Evolutionary conservation across 495 filamentous ascomycete species (phyloP), one percentile per base, ranked within the genome.

Genomic region (Geopyxis carbonaria): DNA sequence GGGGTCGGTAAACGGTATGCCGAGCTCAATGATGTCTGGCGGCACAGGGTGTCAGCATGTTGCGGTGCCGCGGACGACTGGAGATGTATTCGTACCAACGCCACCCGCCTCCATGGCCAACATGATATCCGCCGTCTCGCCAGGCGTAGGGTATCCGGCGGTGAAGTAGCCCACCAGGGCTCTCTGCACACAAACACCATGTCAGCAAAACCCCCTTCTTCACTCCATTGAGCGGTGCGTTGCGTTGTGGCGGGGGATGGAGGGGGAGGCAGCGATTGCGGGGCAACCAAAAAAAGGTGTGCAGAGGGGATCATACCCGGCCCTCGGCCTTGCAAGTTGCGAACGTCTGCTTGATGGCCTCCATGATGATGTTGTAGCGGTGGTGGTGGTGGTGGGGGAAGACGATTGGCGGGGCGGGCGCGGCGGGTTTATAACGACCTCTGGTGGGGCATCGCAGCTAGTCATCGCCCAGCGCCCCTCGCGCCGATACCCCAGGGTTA

Each of bases 101-200:
- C 91, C 89, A 53, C 89, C 91, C 57, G 76, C 79, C 63, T 97
- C 80, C 73, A 95, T 75, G 22, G 73, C 80, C 29, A 95, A 61
- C 52, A 99, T 59, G 44, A 93, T 75, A 57, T 84, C 73, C 28
- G 81, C 75, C 0, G 83, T 84, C 51, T 80, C 75, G 45, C 78
- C 76, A 14, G 73, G 64, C n/a, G 70, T 82, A 4, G 91, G 89
- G 55, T 78, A 99, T 21, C 89, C 89, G 35, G 87, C 89, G 11
- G 89, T 95, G 50, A 93, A 79, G 67, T 99, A 99, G 22, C 86
- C 84, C 38, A 99, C 81, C 34, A 99, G 67, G 33, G 89, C 87
- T 22, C 75, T 56, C 77, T 70, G 28, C 42, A 19, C n/a, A n/a
- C n/a, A 35, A 62, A 41, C 39, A 22, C n/a, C 20, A 21, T 10